Percentiles rank a stretch among this genome's conserved stretches.
Conservation (phyloP, 495 filamentous ascomycete species). For the Neurospora sp. region DNA sequence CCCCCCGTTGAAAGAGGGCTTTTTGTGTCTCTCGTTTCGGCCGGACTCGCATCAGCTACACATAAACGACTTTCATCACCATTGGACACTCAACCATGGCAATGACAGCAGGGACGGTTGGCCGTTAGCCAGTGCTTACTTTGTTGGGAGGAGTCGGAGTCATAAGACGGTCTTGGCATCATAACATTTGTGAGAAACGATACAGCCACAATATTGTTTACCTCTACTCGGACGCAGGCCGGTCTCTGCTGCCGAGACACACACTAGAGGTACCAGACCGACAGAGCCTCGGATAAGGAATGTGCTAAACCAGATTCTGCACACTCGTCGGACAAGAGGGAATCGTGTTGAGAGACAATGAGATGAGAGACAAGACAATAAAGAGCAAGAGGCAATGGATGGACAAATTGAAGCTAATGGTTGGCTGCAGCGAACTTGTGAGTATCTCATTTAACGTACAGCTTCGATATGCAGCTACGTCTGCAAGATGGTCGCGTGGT, state of each 20-base stretch:
- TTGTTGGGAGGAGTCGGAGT: background rate
- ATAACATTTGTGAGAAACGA: background rate
- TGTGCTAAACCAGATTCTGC: background rate
- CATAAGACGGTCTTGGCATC: background rate
- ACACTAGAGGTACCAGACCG: background rate
- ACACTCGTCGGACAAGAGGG: background rate
- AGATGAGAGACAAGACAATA: background rate
- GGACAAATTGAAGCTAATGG: background rate
- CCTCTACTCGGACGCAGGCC: background rate
- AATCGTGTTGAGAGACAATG: background rate
- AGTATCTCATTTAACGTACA: background rate
- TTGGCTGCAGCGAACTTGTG: background rate
- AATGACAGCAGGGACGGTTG: background rate
- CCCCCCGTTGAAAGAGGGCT: background rate
- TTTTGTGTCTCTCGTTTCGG: slow-evolving; percentile 13
- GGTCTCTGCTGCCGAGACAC: background rate
- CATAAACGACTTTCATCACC: no score
- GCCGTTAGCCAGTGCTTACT: background rate
- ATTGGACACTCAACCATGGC: no score
- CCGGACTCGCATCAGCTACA: slow-evolving; percentile 6
- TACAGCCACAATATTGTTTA: background rate
- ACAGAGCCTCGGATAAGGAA: background rate
- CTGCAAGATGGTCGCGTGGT: background rate
- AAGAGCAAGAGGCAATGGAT: background rate
- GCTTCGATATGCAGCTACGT: background rate